A percentile compares a stretch with the other conserved stretches of the same genome.
Conservation (phyloP, 805 yeast genomes). For the Suhomyces tanzawaensis region DNA sequence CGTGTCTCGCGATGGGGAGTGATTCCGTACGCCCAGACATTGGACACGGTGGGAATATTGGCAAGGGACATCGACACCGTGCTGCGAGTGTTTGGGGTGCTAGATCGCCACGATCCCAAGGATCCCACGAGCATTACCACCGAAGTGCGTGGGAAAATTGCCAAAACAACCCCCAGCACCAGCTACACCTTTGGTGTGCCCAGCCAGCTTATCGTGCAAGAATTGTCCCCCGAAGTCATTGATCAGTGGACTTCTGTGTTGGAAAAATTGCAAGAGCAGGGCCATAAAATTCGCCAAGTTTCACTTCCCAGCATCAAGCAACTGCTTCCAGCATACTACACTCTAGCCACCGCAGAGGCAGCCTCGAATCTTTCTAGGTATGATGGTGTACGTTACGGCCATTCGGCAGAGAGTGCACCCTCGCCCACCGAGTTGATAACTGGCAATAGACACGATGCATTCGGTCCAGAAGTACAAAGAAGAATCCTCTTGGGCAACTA, state of each 20-base stretch:
- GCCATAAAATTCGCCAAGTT: conserved; percentile 58
- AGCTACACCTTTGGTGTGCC: conserved; percentile 62
- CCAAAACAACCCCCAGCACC: not conserved
- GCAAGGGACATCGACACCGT: conserved; percentile 48
- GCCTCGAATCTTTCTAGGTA: conserved; percentile 86
- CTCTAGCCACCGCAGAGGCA: conserved; percentile 90
- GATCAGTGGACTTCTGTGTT: conserved; percentile 48
- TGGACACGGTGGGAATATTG: conserved; percentile 91
- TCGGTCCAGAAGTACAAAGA: conserved; percentile 81
- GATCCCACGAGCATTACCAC: conserved; percentile 73
- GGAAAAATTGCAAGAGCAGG: conserved; percentile 39
- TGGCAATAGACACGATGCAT: conserved; percentile 59
- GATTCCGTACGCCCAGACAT: conserved; percentile 85
- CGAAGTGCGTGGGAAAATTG: conserved; percentile 29
- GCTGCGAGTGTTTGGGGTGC: conserved; percentile 46
- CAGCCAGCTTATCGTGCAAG: conserved; percentile 57
- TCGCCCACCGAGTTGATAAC: conserved; percentile 16
- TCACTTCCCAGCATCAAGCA: conserved; percentile 67
- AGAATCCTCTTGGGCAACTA: conserved; percentile 85
- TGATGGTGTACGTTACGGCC: conserved; percentile 89
- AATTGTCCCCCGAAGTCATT: conserved; percentile 48
- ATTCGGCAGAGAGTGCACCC: conserved; percentile 23
- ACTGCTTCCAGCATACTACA: conserved; percentile 79
- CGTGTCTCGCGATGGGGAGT: conserved; percentile 91
- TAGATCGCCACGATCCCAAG: conserved; percentile 62